Evolutionary conservation across 768 basidiomycete species (phyloP), one percentile per base, ranked within the genome.

Genomic region (Podaxis mareebaensis): DNA sequence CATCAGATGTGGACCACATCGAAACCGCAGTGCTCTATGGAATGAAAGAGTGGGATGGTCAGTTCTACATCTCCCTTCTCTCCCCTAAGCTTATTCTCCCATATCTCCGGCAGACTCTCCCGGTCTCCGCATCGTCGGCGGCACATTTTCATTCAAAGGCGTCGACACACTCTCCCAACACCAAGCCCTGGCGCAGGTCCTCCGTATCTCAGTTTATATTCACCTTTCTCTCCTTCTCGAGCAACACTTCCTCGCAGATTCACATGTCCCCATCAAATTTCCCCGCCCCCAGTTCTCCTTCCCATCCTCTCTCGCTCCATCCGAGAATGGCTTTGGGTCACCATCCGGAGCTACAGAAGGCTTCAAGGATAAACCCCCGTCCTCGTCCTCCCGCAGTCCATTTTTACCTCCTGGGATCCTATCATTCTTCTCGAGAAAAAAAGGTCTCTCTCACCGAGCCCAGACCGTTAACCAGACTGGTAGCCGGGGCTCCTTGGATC

Each of bases 171-270:
- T 73, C 1, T 36, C 68, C 3, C 81, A 85, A 58, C 78, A 87
- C 65, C 65, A 67, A 3, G 63, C 78, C 0, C 77, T 91, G 0
- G 71, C 73, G 53, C 79, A 77, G 49, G 74, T 83, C 17, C 82
- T 91, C 15, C 80, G 83, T 15, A 66, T 89, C 10, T 68, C 81
- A 0, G 73, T 85, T 15, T 89, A 85, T 69, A 69, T 79, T 8
- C 83, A 86, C 67, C 77, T 88, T 1, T 85, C 86, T 1, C 77
- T 88, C 38, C 64, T 86, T 3, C 81, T 90, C 15, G 89, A 90
- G 67, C 86, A 89, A 68, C 79, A 82, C 40, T 71, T 88, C 4
- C 77, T 89, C 30, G 60, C 74, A 3, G 78, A 86, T 70, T 85
- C 81, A 0, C 73, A 79, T 54, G 78, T 87, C n/a, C 70, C 73